These are phyloP conservation scores for Xylariaceae sp. DNA, from an alignment of 2,329 filamentous ascomycete species.

Conservation along the genomic window DNA sequence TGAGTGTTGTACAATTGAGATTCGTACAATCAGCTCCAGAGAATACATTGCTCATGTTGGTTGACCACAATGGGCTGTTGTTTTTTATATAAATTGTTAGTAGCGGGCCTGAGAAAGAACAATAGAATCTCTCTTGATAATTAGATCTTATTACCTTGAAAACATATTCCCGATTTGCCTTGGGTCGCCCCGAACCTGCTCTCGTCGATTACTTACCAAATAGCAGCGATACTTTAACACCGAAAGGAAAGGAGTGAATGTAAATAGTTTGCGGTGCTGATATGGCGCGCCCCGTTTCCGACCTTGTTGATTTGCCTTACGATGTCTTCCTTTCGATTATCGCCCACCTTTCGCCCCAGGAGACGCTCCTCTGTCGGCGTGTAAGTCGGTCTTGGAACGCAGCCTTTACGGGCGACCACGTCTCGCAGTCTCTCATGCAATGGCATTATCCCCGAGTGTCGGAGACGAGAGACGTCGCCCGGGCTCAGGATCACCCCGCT, in stretches of 20 bases:
- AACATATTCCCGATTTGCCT: no score
- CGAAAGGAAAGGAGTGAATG: neutral
- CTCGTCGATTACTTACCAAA: no score
- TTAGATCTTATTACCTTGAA: no score
- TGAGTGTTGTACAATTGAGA: no score
- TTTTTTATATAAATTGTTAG: no score
- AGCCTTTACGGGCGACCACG: conserved; percentile 46
- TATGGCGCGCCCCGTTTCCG: conserved; percentile 9
- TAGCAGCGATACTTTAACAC: neutral
- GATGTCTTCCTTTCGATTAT: conserved; percentile 56
- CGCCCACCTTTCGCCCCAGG: conserved; percentile 44
- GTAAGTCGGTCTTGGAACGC: conserved; percentile 47
- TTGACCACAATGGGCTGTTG: no score
- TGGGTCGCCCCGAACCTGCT: no score
- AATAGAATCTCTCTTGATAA: no score
- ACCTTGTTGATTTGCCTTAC: conserved; percentile 48
- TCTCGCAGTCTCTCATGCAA: conserved; percentile 46
- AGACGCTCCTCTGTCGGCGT: conserved; percentile 48
- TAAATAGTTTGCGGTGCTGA: neutral
- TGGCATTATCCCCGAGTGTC: conserved; percentile 49
- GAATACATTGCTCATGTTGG: no score
- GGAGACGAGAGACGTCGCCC: conserved; percentile 42
- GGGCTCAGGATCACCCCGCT: conserved; percentile 22
- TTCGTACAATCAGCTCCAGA: no score
- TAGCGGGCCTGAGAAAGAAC: no score